Evolutionary conservation across 768 basidiomycete genomes (phyloP).

Genomic region (Grammothele lineata): DNA sequence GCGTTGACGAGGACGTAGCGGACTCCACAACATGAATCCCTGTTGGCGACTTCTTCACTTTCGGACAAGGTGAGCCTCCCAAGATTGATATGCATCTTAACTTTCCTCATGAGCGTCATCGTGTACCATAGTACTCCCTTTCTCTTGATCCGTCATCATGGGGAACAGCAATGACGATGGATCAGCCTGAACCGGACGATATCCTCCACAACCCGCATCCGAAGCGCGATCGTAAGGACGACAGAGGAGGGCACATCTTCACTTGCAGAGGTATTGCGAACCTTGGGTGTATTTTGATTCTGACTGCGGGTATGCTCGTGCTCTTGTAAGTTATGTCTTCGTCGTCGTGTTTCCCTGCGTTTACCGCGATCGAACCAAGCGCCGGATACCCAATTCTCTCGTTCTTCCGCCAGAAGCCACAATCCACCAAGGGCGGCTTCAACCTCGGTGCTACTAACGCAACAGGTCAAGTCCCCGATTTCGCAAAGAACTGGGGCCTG

Average conservation of each 20-base stretch:
- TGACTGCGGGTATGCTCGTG: constrained; percentile 27
- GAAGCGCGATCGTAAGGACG: too few species aligned
- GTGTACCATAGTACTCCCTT: too few species aligned
- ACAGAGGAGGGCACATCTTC: constrained; percentile 30
- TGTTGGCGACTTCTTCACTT: too few species aligned
- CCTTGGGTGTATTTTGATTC: constrained; percentile 35
- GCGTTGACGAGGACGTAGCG: too few species aligned
- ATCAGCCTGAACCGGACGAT: not conserved
- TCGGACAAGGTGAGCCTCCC: too few species aligned
- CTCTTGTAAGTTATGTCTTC: constrained; percentile 27
- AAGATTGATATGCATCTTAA: too few species aligned
- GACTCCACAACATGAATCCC: too few species aligned
- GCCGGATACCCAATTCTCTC: constrained; percentile 35
- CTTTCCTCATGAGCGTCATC: too few species aligned
- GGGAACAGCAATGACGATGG: not conserved
- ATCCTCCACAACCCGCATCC: not conserved
- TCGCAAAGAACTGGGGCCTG: constrained; percentile 50
- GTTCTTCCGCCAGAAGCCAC: constrained; percentile 21
- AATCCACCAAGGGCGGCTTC: constrained; percentile 33
- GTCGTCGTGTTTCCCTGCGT: too few species aligned
- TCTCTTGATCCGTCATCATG: not conserved
- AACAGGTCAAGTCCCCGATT: constrained; percentile 38
- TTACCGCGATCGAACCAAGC: too few species aligned
- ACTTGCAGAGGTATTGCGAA: constrained; percentile 38
- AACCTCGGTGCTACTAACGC: constrained; percentile 45